Base-by-base conservation (phyloP, 768 basidiomycete genomes). In the Kwoniella mangroviensis region DNA sequence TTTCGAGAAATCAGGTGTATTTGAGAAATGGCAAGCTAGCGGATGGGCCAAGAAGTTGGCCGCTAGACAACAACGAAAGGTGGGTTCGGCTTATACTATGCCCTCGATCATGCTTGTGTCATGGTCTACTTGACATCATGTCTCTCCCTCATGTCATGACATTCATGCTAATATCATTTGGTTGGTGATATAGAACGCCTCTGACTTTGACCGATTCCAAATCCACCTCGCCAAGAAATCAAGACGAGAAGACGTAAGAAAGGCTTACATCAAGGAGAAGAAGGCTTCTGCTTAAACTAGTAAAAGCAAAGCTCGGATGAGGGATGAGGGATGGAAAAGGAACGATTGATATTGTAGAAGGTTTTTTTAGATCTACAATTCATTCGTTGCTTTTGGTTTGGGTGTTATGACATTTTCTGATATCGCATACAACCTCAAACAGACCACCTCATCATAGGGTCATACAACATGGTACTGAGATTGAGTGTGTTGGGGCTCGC, bases 141-240 rank as follows among this genome's bases (percentile, higher is more conserved):
- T 51, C 12, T 9, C 4, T 51, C 13, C 9, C 9, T 53, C 1
- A 22, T 40, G 17, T 53, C 1, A 22, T 40, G 34, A 7, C 34
- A 34, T 19, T 17, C 13, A 49, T 49, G 45, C 45, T 49, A 12
- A 49, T 49, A 17, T 1, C 3, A 15, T 49, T 4, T 49, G 0
- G 15, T 49, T 4, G 5, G 34, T 34, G 6, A 49, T 22, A 7
- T 49, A 80, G 79, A 85, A 87, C 80, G 82, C 93, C 68, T 90
- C 89, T 84, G 96, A 99, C 86, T 98, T 98, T 84, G 92, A 89
- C 70, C 89, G 95, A 65, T 98, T 98, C 86, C 84, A 87, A 77
- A 89, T 95, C 70, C 89, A 92, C 89, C 80, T 97, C 77, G 88
- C 88, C 71, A 97, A 98, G 91, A 94, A 92, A 88, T 86, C 87